Evolutionary conservation across 2,329 filamentous ascomycete genomes (phyloP).

Genomic region (Furcasterigmium sp.): DNA sequence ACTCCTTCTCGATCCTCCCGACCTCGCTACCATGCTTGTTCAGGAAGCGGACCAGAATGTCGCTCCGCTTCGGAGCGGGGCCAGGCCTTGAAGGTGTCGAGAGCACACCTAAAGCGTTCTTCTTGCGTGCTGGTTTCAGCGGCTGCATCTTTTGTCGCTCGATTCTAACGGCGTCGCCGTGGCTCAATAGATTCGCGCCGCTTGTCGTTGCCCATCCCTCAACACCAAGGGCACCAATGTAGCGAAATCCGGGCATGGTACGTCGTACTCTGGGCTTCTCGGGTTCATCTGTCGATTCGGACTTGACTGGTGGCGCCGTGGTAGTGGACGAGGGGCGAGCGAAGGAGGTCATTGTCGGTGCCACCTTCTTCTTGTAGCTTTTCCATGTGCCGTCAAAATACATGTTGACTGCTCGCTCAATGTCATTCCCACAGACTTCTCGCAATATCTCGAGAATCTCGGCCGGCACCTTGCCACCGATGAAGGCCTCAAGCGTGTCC

Average conservation of each 20-base stretch:
- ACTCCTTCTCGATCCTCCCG: slow-evolving; percentile 80
- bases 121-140: slow-evolving; percentile 40
- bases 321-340: not conserved
- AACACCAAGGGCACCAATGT: slow-evolving; percentile 87
- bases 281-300: not conserved
- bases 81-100: slow-evolving; percentile 28
- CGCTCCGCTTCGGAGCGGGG: slow-evolving; percentile 49
- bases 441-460: slow-evolving; percentile 45
- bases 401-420: slow-evolving; percentile 63
- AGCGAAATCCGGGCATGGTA: slow-evolving; percentile 46
- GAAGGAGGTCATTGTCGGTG: slow-evolving; percentile 1
- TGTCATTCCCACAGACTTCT: slow-evolving; percentile 49
- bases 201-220: slow-evolving; percentile 90
- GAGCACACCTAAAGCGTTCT: slow-evolving; percentile 31
- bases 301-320: not conserved
- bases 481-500: slow-evolving; percentile 51
- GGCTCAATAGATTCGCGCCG: slow-evolving; percentile 67
- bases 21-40: slow-evolving; percentile 75
- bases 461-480: slow-evolving; percentile 49
- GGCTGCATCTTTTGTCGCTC: slow-evolving; percentile 76
- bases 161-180: slow-evolving; percentile 79
- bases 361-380: slow-evolving; percentile 30
- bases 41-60: slow-evolving; percentile 89
- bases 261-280: slow-evolving; percentile 6
- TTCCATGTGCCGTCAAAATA: slow-evolving; percentile 67